Evolutionary conservation across 805 yeast species (phyloP).

Genomic region (Candida oleophila): DNA sequence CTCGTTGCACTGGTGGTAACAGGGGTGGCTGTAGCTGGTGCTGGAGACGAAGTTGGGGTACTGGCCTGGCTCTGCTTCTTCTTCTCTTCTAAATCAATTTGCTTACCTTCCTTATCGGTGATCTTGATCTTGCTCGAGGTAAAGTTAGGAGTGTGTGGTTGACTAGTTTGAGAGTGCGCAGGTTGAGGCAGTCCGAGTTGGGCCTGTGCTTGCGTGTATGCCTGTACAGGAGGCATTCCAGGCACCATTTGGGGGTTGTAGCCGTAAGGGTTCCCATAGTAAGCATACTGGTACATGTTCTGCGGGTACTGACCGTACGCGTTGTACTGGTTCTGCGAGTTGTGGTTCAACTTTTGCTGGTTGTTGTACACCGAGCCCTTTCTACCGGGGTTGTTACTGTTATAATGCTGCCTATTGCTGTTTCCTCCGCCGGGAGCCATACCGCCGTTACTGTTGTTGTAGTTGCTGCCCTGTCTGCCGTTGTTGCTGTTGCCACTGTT

Average conservation of each 20-base stretch:
- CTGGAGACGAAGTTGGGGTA: slow-evolving; percentile 35
- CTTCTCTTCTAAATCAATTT: slow-evolving; percentile 42
- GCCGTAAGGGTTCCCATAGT: slow-evolving; percentile 25
- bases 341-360: slow-evolving; percentile 17
- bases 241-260: slow-evolving; percentile 15
- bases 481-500: slow-evolving; percentile 5
- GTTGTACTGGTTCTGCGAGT: slow-evolving; percentile 17
- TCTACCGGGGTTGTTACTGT: slow-evolving; percentile 11
- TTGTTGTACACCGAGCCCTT: slow-evolving; percentile 10
- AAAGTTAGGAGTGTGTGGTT: neutral
- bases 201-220: slow-evolving; percentile 9
- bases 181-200: slow-evolving; percentile 12
- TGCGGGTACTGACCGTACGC: slow-evolving; percentile 21
- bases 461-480: slow-evolving; percentile 7
- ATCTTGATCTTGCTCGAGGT: slow-evolving; percentile 29
- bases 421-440: neutral
- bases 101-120: slow-evolving; percentile 43
- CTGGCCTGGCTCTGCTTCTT: slow-evolving; percentile 27
- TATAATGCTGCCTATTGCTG: slow-evolving; percentile 13
- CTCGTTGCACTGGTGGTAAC: slow-evolving; percentile 10
- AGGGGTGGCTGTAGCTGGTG: slow-evolving; percentile 16
- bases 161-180: slow-evolving; percentile 5
- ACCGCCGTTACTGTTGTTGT: neutral
- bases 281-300: slow-evolving; percentile 27
- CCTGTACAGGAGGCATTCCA: slow-evolving; percentile 14